Base-by-base conservation (phyloP, 2,329 filamentous ascomycete species). In the Epichloe brachyelytri region DNA sequence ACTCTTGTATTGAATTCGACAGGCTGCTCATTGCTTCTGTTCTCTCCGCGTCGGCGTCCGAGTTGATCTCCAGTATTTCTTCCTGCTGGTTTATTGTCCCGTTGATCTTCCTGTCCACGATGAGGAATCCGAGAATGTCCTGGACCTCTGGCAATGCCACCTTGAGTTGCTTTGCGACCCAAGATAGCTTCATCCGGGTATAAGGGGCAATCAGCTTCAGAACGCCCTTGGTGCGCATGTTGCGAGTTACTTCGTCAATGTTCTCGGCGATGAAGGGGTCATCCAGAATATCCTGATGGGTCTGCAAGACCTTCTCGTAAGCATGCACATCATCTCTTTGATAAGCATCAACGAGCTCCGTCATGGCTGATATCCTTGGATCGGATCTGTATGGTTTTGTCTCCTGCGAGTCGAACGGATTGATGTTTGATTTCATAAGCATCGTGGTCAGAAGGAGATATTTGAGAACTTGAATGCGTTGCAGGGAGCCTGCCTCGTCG, bases 251-350 rank as follows among this genome's bases (percentile, higher is more conserved):
- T 70, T 98, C 93, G 67, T 97, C 93, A 59, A 98, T 98, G 65
- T 98, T 97, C 70, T 97, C 93, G 30, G 91, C 91, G 60, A 98
- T 98, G 71, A 97, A 98, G 0, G 87, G 83, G 65, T 98, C 93
- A 12, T 85, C 82, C 39, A 97, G 76, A 26, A 98, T 83, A 63
- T 96, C 93, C 61, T 83, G 84, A 71, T 96, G 94, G 62, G 83
- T 83, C 61, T 88, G 82, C 51, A 98, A 74, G 38, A 96, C 89
- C 50, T 79, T 82, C 68, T 96, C 88, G 68, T 98, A 98, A 58
- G 80, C 77, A 65, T 91, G 86, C 58, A 98, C 91, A 64, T 97
- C 91, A 62, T 97, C 91, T 52, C 86, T 82, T 70, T 97, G 93
- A 68, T 95, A 98, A 11, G 93, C 89, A 60, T 97, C 90, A 20